These are phyloP conservation scores for Boletus pseudopeckii DNA, from an alignment of 768 basidiomycete species.

Conservation along the genomic window DNA sequence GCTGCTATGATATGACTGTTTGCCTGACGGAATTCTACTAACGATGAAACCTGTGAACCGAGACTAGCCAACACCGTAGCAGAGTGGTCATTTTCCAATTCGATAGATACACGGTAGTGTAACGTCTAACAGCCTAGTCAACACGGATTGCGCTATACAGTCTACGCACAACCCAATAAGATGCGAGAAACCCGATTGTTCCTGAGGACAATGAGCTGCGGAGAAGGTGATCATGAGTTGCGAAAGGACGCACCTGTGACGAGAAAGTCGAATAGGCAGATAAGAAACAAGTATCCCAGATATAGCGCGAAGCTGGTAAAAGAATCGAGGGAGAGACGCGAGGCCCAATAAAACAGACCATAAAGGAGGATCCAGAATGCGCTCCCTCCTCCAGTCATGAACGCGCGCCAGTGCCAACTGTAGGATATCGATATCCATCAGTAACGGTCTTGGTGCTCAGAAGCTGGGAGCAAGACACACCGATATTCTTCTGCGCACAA, in stretches of 20 bases:
- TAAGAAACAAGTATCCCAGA: constrained; percentile 84
- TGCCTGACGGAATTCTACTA: neutral
- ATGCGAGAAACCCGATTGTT: constrained; percentile 87
- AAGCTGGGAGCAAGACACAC: constrained; percentile 36
- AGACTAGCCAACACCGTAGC: neutral
- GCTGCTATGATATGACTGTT: neutral
- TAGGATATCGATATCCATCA: neutral
- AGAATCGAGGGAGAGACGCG: constrained; percentile 81
- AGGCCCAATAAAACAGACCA: constrained; percentile 85
- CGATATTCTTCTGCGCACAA: constrained; percentile 94
- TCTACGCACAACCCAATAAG: constrained; percentile 85
- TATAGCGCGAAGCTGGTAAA: constrained; percentile 80
- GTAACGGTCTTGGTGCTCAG: neutral
- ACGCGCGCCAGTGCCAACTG: constrained; percentile 98
- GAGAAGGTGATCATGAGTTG: neutral
- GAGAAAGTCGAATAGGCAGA: constrained; percentile 83
- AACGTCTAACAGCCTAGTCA: constrained; percentile 39
- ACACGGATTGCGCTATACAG: constrained; percentile 82
- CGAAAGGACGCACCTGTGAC: constrained; percentile 59
- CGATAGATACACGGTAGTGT: constrained; percentile 9
- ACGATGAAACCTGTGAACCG: neutral
- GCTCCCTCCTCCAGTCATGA: constrained; percentile 88
- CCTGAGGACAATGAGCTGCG: constrained; percentile 41
- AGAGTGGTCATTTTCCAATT: constrained; percentile 3
- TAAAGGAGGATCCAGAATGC: constrained; percentile 90